These are phyloP conservation scores for Bauhinia variegata DNA, from an alignment of 306 rosid genomes.

Conservation along the genomic window DNA sequence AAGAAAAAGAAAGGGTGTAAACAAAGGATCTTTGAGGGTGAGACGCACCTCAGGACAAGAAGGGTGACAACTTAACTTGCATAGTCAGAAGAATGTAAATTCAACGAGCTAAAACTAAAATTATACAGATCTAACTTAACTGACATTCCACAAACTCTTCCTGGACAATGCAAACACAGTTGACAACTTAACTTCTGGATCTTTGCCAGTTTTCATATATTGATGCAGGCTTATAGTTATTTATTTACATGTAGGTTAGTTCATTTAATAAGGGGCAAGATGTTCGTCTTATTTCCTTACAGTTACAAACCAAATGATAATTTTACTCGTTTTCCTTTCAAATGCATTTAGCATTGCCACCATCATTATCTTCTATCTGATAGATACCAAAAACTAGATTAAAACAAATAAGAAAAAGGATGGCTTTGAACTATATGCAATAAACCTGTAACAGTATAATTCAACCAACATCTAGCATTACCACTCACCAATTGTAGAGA, in stretches of 20 bases:
- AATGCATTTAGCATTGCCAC: conserved; percentile 13
- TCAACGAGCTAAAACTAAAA: background rate
- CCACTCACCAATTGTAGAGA: conserved; percentile 89
- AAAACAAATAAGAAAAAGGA: conserved; percentile 14
- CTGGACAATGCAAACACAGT: conserved; percentile 22
- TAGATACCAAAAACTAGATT: background rate
- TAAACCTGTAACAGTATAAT: conserved; percentile 8
- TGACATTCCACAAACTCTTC: conserved; percentile 3
- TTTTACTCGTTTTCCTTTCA: background rate
- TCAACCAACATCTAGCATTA: conserved; percentile 20
- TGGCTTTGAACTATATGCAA: background rate
- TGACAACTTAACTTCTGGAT: conserved; percentile 27
- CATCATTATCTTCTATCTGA: background rate
- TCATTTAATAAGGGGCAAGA: conserved; percentile 24
- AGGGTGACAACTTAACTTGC: conserved; percentile 8
- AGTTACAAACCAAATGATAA: conserved; percentile 10
- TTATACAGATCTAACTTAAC: background rate
- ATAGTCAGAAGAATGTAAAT: conserved; percentile 5
- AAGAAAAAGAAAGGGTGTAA: conserved; percentile 22
- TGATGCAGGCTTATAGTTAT: background rate
- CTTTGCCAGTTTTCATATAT: conserved; percentile 21
- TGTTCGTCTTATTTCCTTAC: background rate
- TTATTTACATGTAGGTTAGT: conserved; percentile 1
- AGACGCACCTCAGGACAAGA: background rate
- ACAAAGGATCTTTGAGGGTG: conserved; percentile 14